Evolutionary conservation across 192 early-diverging fungal species (phyloP), one percentile per base, ranked within the genome.

Genomic region (Linnemannia schmuckeri): DNA sequence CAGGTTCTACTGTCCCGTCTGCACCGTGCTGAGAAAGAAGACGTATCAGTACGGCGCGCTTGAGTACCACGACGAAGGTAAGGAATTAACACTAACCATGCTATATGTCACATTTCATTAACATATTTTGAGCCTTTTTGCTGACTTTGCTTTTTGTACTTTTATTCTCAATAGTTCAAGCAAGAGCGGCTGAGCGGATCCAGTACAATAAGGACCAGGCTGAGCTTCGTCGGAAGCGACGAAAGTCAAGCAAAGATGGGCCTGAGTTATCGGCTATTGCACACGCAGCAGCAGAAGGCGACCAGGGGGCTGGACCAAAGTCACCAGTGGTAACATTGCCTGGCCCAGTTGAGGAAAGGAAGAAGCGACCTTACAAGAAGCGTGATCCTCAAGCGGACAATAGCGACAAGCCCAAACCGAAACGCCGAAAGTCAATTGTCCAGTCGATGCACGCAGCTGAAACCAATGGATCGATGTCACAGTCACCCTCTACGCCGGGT

Each of bases 1-100:
- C 27, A 76, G 78, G 47, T 95, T 92, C 81, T 61, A 92, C 10
- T 96, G 95, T 37, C 93, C 92, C 6, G 76, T 94, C 24, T 96
- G 95, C 80, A 70, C 79, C 8, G 75, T 81, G 22, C 40, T 81
- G n/a, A 52, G 79, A 42, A 87, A 77, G 54, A 87, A 81, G 46
- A 49, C 54, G 0, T 87, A 87, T 52, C 40, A 69, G 13, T 46
- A 68, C 38, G 85, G 85, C 2, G 54, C 41, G 2, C 38, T 74
- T 7, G 79, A 63, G 24, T 81, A 70, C 52, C 70, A 72, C 0
- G 79, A 52, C 1, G 76, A 87, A 87, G 79, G 85, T 87, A 78
- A 74, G 27, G 30, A 71, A 9, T 20, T 18, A 20, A 27, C 37
- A 3, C 70, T 42, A 20, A 15, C 15, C 13, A 46, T 46, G 44